Conservation (phyloP, 2,329 filamentous ascomycete species). For the Clarireedia monteithiana region DNA sequence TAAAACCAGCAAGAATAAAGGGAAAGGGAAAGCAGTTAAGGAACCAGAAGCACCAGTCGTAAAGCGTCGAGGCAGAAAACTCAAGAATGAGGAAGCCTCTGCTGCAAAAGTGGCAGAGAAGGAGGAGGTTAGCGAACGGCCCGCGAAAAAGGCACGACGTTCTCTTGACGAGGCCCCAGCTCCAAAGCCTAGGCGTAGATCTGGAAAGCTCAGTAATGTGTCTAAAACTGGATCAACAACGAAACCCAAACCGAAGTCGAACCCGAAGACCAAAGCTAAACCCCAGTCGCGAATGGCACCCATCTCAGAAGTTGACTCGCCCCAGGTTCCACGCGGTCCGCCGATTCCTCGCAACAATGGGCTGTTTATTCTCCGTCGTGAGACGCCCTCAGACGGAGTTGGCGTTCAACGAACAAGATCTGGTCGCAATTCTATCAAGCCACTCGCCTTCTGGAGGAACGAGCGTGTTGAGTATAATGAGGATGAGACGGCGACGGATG, state of each 20-base stretch:
- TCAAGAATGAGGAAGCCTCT: conserved; percentile 17
- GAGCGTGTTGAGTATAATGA: conserved; percentile 66
- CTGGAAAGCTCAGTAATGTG: conserved; percentile 3
- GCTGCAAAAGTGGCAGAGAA: conserved; percentile 1
- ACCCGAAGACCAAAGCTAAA: conserved; percentile 17
- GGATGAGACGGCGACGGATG: conserved; percentile 41
- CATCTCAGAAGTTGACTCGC: conserved; percentile 21
- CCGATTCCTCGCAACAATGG: conserved; percentile 38
- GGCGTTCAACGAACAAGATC: conserved; percentile 53
- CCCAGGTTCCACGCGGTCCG: conserved; percentile 26
- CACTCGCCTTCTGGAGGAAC: conserved; percentile 79
- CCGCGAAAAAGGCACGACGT: conserved; percentile 15
- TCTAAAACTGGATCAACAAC: conserved; percentile 13
- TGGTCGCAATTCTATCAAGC: conserved; percentile 69
- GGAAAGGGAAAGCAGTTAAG: conserved; percentile 8
- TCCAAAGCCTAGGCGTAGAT: neutral
- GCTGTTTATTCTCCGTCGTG: conserved; percentile 41
- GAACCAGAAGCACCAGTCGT: neutral
- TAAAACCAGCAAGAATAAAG: conserved; percentile 2
- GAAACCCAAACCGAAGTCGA: conserved; percentile 10
- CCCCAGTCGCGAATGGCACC: conserved; percentile 15
- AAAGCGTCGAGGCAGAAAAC: conserved; percentile 5
- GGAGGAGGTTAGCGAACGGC: conserved; percentile 3
- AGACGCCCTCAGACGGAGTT: conserved; percentile 32
- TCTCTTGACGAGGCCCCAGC: conserved; percentile 11